phyloP scores from a whole-genome alignment of 2,329 filamentous ascomycete genomes.

The Aspergillus uvarum region DNA sequence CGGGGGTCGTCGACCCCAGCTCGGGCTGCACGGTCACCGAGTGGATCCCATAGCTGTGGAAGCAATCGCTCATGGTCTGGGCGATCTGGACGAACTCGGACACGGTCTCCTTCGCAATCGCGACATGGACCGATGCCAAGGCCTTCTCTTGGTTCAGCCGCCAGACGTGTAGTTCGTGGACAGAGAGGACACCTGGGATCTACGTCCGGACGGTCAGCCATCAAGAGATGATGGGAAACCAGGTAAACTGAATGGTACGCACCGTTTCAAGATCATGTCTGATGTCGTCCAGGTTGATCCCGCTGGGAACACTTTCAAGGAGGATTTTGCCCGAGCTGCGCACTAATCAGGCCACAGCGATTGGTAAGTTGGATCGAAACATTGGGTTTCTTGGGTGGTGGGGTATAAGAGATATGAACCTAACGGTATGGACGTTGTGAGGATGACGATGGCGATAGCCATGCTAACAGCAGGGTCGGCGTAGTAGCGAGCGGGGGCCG shows the following conservation, averaged over 20 bases:
- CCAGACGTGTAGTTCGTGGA: slow-evolving; percentile 73
- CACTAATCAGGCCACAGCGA: neutral
- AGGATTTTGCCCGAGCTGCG: slow-evolving; percentile 58
- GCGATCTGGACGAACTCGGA: slow-evolving; percentile 60
- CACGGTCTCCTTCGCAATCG: slow-evolving; percentile 41
- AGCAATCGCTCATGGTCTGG: slow-evolving; percentile 62
- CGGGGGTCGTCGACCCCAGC: neutral
- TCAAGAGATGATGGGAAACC: too few relatives aligned
- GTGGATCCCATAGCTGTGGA: slow-evolving; percentile 71
- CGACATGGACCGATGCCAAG: slow-evolving; percentile 66
- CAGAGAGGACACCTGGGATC: slow-evolving; percentile 58
- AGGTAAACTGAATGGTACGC: too few relatives aligned
- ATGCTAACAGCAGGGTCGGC: too few relatives aligned
- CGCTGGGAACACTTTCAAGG: slow-evolving; percentile 62
- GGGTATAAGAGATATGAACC: too few relatives aligned
- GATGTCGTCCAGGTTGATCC: slow-evolving; percentile 61
- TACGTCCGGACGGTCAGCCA: too few relatives aligned
- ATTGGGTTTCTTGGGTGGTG: too few relatives aligned
- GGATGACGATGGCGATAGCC: too few relatives aligned
- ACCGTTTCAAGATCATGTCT: slow-evolving; percentile 64
- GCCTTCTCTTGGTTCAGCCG: slow-evolving; percentile 66
- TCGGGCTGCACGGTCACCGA: slow-evolving; percentile 69
- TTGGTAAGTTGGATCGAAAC: too few relatives aligned
- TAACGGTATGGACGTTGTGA: too few relatives aligned
- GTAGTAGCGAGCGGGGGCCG: too few relatives aligned